Evolutionary conservation across 345 rosid species (phyloP), one percentile per base, ranked within the genome.

Genomic region (Psidium friedrichsthalianum): DNA sequence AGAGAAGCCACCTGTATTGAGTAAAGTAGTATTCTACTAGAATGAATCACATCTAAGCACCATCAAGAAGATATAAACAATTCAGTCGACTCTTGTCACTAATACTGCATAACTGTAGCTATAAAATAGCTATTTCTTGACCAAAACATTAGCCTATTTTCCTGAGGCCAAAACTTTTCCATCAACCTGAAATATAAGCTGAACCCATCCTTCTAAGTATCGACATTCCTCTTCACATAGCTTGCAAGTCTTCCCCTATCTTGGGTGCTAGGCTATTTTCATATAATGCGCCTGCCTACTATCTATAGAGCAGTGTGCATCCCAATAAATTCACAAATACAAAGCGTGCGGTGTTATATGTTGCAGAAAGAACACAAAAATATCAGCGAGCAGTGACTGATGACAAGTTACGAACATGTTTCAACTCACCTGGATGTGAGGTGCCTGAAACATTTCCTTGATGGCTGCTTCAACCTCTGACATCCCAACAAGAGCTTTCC

Each of bases 401-500:
- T 10, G 7, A 69, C 80, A 69, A 36, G 80, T 69, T 20, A 69
- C 6, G 25, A 36, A 36, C 36, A 13, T 69, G 25, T 78, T 87
- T 69, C 76, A 87, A 92, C 94, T 91, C 86, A 94, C 98, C 92
- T 94, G 98, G 88, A 97, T 92, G 91, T 97, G 98, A 89, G 99
- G 99, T 82, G 98, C 97, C 87, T 96, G 99, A 88, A 97, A 95
- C 98, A 97, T 95, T 86, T 95, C n/a, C 88, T 97, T 95, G 83
- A 95, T 96, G 36, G 99, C 98, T 57, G 96, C 92, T 88, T 97
- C 98, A 87, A 95, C 95, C 83, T 94, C 98, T 76, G 90, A 87
- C 95, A 96, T 95, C 42, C 92, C 90, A 90, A 94, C 96, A 58
- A 95, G 89, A 85, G 84, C 86, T 86, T 92, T 93, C 84, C 91